Percentiles rank a stretch among this genome's conserved stretches.
Conservation (phyloP, 1,284 basidiomycete genomes). For the Limonomyces culmigenus region DNA sequence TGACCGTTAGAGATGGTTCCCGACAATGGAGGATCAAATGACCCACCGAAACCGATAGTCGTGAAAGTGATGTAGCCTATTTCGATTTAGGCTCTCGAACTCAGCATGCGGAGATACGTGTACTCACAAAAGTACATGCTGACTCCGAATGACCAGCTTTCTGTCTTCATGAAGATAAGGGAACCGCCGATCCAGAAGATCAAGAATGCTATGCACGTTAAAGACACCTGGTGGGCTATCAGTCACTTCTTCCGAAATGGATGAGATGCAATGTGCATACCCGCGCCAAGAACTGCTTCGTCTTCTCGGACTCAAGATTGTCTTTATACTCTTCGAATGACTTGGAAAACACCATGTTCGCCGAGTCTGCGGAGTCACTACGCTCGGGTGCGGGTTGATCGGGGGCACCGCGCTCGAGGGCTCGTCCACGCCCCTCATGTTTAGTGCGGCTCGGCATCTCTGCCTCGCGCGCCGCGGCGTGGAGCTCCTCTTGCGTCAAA, state of each 20-base stretch:
- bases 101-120: not conserved
- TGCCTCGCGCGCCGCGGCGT: constrained; percentile 43
- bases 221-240: constrained; percentile 20
- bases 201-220: constrained; percentile 32
- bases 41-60: constrained; percentile 12
- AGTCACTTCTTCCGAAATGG: too few relatives aligned
- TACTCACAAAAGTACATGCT: constrained; percentile 59
- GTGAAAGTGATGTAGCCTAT: constrained; percentile 12
- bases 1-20: constrained; percentile 54
- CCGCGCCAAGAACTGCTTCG: constrained; percentile 8
- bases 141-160: constrained; percentile 30
- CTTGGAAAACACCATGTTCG: constrained; percentile 6
- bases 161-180: constrained; percentile 34
- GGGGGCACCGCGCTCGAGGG: constrained; percentile 1
- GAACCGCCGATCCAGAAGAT: constrained; percentile 36
- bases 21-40: too few relatives aligned
- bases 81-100: not conserved
- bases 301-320: constrained; percentile 20
- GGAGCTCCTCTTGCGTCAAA: constrained; percentile 30
- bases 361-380: constrained; percentile 9
- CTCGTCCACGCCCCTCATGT: not conserved
- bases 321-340: constrained; percentile 11
- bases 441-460: constrained; percentile 32
- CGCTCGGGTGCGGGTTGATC: not conserved
- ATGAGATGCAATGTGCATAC: too few relatives aligned